Base-by-base conservation (phyloP, 2,329 filamentous ascomycete species). In the Ascochyta clinopodiicola region DNA sequence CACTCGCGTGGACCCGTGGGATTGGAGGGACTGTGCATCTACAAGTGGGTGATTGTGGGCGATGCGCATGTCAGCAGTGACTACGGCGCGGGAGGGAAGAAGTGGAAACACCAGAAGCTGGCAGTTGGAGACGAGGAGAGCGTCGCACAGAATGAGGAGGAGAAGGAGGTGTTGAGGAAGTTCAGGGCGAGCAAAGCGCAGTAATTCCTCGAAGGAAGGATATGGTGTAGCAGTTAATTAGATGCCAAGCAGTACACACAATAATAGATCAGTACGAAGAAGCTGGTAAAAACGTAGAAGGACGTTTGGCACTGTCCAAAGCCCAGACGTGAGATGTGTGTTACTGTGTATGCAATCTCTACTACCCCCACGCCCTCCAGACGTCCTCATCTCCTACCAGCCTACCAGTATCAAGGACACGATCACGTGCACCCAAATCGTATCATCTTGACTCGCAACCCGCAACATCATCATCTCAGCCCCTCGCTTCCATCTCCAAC, bases 1-100 rank as follows among this genome's bases (percentile, higher is more conserved):
- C 95, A 99, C 74, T 90, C 91, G 1, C 83, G 95, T 45, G 95
- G 95, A 0, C 95, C 95, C 0, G 95, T 99, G 6, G 95, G 95
- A 1, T 80, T 99, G 47, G 95, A 98, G 71, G 95, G 95, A 0
- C 78, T 99, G 74, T 96, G 92, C 73, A 98, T 98, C 60, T 97
- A 99, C 80, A 97, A 97, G 81, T 99, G 97, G 81, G 86, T 95
- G 76, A 83, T 99, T 60, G 82, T 90, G 34, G 95, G 94, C 0
- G 81, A 85, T 56, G 95, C 93, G 9, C 95, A 99, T 64, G 82
- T 88, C n/a, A 91, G 91, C 21, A 84, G 84, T 0, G 86, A 86
- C 50, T 98, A 97, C 72, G 83, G 82, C 2, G 74, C 76, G 22
- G 82, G 81, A 2, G 82, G 81, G 17, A 83, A 77, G 72, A 72